Base-by-base conservation (phyloP, 1,284 basidiomycete genomes). In the Taiwanofungus camphoratus region DNA sequence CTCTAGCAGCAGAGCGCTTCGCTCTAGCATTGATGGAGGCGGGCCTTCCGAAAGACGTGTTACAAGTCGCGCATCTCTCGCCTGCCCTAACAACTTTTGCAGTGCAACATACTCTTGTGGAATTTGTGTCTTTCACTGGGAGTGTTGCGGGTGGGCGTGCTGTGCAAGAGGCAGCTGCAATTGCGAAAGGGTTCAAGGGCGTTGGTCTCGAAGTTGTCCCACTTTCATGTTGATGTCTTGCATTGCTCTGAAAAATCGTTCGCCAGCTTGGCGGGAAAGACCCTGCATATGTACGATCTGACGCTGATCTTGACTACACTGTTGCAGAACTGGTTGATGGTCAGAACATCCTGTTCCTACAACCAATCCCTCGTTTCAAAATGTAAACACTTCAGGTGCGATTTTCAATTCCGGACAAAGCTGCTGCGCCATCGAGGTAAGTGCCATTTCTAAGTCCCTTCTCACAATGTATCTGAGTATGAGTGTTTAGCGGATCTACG, bases 401-500 rank as follows among this genome's bases (percentile, higher is more conserved):
- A 82, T 94, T 68, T 98, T 92, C 74, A 97, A 97, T 65, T 92
- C 92, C 12, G 94, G 93, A 1, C 93, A 97, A 62, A 91, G 87
- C 52, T 93, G 91, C 60, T 93, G 91, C 57, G 78, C 85, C 0
- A 71, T 95, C 51, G 87, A 90, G 70, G 79, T 89, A 53, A 24
- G 68, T 57, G 1, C 22, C 5, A n/a, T 4, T 34, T 22, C 16
- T n/a, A n/a, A n/a, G n/a, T n/a, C 8, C 12, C 16, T 36, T 2
- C 16, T 20, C 26, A 13, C 8, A 33, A 5, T 13, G 35, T 36
- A 29, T 29, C 19, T 42, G 24, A 19, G 36, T 16, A 29, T 19
- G 12, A 15, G 7, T 15, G 33, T 16, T 18, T 70, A 97, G 83
- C 79, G 94, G 20, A 92, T 98, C 42, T 98, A 97, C 62, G 93